Conservation (phyloP, 1,284 basidiomycete genomes). For the Tilletia caries region DNA sequence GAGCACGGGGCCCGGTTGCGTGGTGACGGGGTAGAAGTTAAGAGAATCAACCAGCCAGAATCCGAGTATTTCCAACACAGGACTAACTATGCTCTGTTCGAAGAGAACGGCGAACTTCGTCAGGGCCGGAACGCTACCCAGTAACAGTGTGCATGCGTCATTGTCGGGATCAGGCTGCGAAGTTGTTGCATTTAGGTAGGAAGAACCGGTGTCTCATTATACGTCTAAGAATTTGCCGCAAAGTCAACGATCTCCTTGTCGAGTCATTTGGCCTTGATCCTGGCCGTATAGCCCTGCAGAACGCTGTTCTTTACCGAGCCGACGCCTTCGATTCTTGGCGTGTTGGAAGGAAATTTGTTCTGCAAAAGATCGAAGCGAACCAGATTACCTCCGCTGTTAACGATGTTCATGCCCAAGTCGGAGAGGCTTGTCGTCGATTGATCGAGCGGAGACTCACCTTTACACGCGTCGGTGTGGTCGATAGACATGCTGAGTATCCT, state of each 20-base stretch:
- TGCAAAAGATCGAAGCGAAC: slow-evolving; percentile 55
- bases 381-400: slow-evolving; percentile 54
- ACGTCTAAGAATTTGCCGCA: slow-evolving; percentile 29
- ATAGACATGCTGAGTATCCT: slow-evolving; percentile 67
- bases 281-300: slow-evolving; percentile 29
- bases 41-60: too few species aligned
- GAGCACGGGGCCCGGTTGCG: too few species aligned
- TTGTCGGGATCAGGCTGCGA: too few species aligned
- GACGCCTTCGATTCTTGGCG: slow-evolving; percentile 46
- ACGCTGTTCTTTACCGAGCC: slow-evolving; percentile 47
- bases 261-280: slow-evolving; percentile 22
- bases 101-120: too few species aligned
- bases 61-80: too few species aligned
- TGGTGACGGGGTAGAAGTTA: too few species aligned
- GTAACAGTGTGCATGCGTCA: too few species aligned
- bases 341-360: slow-evolving; percentile 53
- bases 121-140: too few species aligned
- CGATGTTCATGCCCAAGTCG: slow-evolving; percentile 29
- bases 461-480: slow-evolving; percentile 56
- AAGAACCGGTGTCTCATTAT: slow-evolving; percentile 17
- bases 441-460: slow-evolving; percentile 18
- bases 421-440: slow-evolving; percentile 25
- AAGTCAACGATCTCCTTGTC: slow-evolving; percentile 26
- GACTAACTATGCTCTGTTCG: too few species aligned
- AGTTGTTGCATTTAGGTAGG: too few species aligned